Base-by-base conservation (phyloP, 2,329 filamentous ascomycete species). In the Fusarium brevicatenulatum region DNA sequence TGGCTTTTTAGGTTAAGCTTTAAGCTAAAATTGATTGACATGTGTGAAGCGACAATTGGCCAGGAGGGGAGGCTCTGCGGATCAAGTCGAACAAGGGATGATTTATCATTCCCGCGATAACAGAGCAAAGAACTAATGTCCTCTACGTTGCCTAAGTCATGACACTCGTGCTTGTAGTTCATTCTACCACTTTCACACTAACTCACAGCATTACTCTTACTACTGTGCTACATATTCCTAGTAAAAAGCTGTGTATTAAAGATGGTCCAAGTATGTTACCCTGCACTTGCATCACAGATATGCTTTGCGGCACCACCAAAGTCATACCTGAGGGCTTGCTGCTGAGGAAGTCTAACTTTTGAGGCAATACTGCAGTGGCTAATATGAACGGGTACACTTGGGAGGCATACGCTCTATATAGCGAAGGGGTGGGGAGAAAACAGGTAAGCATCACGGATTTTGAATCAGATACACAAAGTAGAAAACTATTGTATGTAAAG, bases 401-500 rank as follows among this genome's bases (percentile, higher is more conserved):
- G 28, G 10, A 9, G 5, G 6, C 10, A 4, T 12, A 5, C 21
- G 10, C 12, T n/a, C 46, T 18, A 18, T 6, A 9, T 2, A 5
- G 4, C 6, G 5, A 34, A 19, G 11, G 7, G 16, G 47, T 21
- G 2, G 11, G 9, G 9, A 28, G 2, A 25, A 19, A 15, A 28
- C 5, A 21, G 4, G 23, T 10, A 19, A 0, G 9, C 7, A 11
- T 13, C 23, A 13, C 9, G 6, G 3, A 16, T 16, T 16, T 7
- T 6, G 7, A 11, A 8, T 16, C 12, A n/a, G 7, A 11, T 15
- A 13, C 1, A n/a, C 4, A 6, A 9, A n/a, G 19, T 11, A 15
- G 1, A 30, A 11, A 13, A 30, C 7, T 15, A 5, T 11, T 4
- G 9, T n/a, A 4, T n/a, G 10, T 4, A 2, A 5, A 52, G 7